Percentiles rank a stretch among this genome's conserved stretches.
phyloP scores from a whole-genome alignment of 805 yeast genomes.

The Brettanomyces naardenensis region DNA sequence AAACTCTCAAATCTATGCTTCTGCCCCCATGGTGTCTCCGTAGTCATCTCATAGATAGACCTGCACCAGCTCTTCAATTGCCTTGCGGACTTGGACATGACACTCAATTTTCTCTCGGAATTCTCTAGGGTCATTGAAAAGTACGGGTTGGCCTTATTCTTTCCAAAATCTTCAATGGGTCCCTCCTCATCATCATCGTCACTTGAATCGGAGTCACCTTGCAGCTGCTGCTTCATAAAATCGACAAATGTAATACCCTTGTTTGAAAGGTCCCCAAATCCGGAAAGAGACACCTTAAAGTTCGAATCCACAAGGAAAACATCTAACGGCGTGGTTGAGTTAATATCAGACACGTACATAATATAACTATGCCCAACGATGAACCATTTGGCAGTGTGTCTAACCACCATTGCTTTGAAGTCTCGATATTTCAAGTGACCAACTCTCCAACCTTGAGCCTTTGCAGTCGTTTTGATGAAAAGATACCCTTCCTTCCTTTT shows the following conservation, averaged over 20 bases:
- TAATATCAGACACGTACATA: slow-evolving; percentile 77
- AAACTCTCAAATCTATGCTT: slow-evolving; percentile 76
- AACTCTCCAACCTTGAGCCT: slow-evolving; percentile 92
- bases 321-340: slow-evolving; percentile 82
- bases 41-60: slow-evolving; percentile 63
- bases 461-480: slow-evolving; percentile 73
- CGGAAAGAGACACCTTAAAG: slow-evolving; percentile 51
- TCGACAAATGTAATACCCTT: slow-evolving; percentile 15
- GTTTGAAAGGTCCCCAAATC: slow-evolving; percentile 22
- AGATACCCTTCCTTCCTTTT: slow-evolving; percentile 87
- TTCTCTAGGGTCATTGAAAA: slow-evolving; percentile 60
- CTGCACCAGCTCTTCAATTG: slow-evolving; percentile 69
- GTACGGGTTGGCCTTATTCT: slow-evolving; percentile 35
- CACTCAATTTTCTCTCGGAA: slow-evolving; percentile 67
- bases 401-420: slow-evolving; percentile 75
- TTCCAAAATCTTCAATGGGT: slow-evolving; percentile 24
- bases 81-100: slow-evolving; percentile 58
- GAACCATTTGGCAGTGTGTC: slow-evolving; percentile 92
- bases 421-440: slow-evolving; percentile 79
- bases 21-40: slow-evolving; percentile 63
- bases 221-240: slow-evolving; percentile 15
- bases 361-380: slow-evolving; percentile 78
- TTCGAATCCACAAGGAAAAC: slow-evolving; percentile 80
- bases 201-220: slow-evolving; percentile 22
- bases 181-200: slow-evolving; percentile 36